phyloP scores from a whole-genome alignment of 2,329 filamentous ascomycete genomes.

The Botrytis aclada region DNA sequence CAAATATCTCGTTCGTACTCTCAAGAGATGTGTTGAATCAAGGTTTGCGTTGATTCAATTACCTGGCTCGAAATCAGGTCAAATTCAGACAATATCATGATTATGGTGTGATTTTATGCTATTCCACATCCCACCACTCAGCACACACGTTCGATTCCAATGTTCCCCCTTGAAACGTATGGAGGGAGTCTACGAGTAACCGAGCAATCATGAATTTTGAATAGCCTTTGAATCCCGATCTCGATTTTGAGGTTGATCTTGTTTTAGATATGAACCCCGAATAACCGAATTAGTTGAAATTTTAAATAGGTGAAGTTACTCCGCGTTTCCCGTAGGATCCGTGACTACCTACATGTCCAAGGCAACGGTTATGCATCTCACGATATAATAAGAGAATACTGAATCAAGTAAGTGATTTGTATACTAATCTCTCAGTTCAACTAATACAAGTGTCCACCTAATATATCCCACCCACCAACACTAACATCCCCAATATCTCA shows the following conservation, averaged over 20 bases:
- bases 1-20: background rate
- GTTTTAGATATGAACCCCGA: background rate
- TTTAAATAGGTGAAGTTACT: background rate
- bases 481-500: background rate
- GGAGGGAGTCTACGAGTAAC: too few species aligned
- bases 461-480: background rate
- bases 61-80: background rate
- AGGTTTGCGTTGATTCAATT: background rate
- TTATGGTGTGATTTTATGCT: background rate
- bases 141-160: background rate
- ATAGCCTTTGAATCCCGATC: background rate
- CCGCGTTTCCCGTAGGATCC: background rate
- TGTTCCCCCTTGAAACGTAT: background rate
- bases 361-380: background rate
- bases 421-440: background rate
- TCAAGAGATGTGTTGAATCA: background rate
- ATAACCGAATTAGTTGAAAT: background rate
- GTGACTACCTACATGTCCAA: background rate
- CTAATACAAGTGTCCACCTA: background rate
- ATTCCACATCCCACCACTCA: background rate
- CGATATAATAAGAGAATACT: background rate
- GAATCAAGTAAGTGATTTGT: background rate
- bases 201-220: background rate
- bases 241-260: background rate
- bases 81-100: background rate